Conservation (phyloP, 2,329 filamentous ascomycete genomes). For the Cryphonectria nitschkei region DNA sequence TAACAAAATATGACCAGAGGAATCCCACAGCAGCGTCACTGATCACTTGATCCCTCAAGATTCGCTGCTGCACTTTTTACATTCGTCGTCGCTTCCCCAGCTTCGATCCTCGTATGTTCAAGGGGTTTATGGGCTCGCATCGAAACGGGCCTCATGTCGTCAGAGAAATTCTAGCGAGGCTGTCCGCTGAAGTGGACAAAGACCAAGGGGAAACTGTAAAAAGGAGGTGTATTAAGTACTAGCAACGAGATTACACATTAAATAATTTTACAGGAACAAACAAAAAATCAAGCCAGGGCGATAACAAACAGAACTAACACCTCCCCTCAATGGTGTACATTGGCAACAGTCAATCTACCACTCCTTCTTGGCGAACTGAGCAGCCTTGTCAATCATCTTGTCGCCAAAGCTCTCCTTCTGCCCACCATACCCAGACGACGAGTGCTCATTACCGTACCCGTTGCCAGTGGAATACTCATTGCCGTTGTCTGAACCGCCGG, state of each 20-base stretch:
- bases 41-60: too few relatives aligned
- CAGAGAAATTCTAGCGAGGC: not conserved
- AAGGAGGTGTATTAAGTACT: not conserved
- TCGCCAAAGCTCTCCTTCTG: conserved; percentile 19
- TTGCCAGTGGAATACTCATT: not conserved
- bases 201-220: too few relatives aligned
- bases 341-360: conserved; percentile 8
- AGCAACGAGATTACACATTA: not conserved
- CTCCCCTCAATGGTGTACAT: not conserved
- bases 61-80: not conserved
- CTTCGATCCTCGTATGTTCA: not conserved
- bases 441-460: not conserved
- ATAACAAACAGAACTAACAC: not conserved
- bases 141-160: not conserved
- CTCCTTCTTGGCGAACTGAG: conserved; percentile 15
- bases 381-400: conserved; percentile 18
- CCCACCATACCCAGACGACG: not conserved
- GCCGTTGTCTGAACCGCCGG: not conserved
- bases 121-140: not conserved
- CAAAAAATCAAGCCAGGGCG: not conserved
- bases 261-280: not conserved
- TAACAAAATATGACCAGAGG: not conserved
- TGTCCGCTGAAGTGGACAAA: not conserved
- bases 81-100: not conserved
- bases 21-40: not conserved